phyloP scores from a whole-genome alignment of 2,329 filamentous ascomycete species.

The Emergomyces orientalis region DNA sequence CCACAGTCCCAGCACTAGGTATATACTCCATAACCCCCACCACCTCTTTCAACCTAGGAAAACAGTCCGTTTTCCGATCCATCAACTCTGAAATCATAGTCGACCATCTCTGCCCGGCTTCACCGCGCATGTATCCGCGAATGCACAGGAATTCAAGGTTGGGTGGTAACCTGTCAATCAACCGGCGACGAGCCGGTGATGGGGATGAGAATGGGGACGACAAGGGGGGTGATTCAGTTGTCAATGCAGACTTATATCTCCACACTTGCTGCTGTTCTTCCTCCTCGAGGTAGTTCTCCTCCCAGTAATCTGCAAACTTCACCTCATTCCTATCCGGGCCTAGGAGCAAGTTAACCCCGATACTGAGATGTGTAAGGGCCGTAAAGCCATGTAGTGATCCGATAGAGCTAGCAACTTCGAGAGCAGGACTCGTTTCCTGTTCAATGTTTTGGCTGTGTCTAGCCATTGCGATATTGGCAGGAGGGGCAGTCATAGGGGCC shows the following conservation, averaged over 20 bases:
- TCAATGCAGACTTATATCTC: not conserved
- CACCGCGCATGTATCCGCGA: not conserved
- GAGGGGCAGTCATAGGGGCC: not conserved
- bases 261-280: not conserved
- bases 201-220: not conserved
- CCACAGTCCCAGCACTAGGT: not conserved
- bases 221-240: not conserved
- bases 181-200: not conserved
- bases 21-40: conserved; percentile 1
- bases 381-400: conserved; percentile 1
- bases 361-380: conserved; percentile 6
- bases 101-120: not conserved
- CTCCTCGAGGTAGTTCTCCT: not conserved
- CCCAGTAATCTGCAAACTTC: not conserved
- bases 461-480: not conserved
- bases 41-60: not conserved
- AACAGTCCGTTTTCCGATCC: not conserved
- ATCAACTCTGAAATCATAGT: conserved; percentile 1
- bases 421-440: not conserved
- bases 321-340: not conserved
- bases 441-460: not conserved
- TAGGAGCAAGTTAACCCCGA: not conserved
- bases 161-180: not conserved
- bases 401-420: not conserved
- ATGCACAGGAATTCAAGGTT: conserved; percentile 4